Evolutionary conservation across 306 rosid genomes (phyloP).

Genomic region (Fagus crenata): DNA sequence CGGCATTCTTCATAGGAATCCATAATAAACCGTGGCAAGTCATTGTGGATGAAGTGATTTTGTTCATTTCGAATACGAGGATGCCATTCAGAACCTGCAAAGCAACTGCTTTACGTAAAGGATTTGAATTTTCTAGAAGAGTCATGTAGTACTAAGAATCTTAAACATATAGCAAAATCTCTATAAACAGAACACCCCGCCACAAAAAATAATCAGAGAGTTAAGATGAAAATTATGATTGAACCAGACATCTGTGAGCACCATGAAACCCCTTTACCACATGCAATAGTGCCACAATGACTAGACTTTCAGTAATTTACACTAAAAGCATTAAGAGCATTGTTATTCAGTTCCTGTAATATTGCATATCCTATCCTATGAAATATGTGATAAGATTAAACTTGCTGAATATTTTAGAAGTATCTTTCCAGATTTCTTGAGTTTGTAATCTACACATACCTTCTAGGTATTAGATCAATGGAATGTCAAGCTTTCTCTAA

Average conservation of each 20-base stretch:
- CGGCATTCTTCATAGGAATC: conserved; percentile 90
- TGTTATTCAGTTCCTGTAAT: not conserved
- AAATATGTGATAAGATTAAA: not conserved
- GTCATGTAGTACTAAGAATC: conserved; percentile 1
- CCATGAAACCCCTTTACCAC: not conserved
- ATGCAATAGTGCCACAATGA: not conserved
- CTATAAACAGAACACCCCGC: not conserved
- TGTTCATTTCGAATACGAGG: conserved; percentile 61
- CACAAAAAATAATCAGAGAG: not conserved
- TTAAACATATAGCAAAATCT: conserved; percentile 12
- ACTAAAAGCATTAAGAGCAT: not conserved
- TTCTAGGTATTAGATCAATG: not conserved
- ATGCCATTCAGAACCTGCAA: conserved; percentile 98
- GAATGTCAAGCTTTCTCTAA: not conserved
- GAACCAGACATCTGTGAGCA: not conserved
- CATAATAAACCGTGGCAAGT: conserved; percentile 93
- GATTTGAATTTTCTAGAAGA: conserved; percentile 16
- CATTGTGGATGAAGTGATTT: conserved; percentile 81
- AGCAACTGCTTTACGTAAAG: conserved; percentile 45
- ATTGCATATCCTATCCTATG: not conserved
- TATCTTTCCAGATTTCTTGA: not conserved
- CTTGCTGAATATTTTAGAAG: not conserved
- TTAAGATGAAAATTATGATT: not conserved
- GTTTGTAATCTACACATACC: not conserved
- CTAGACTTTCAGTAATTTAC: not conserved